Base-by-base conservation (phyloP, 2,329 filamentous ascomycete genomes). In the Teratosphaeria destructans region DNA sequence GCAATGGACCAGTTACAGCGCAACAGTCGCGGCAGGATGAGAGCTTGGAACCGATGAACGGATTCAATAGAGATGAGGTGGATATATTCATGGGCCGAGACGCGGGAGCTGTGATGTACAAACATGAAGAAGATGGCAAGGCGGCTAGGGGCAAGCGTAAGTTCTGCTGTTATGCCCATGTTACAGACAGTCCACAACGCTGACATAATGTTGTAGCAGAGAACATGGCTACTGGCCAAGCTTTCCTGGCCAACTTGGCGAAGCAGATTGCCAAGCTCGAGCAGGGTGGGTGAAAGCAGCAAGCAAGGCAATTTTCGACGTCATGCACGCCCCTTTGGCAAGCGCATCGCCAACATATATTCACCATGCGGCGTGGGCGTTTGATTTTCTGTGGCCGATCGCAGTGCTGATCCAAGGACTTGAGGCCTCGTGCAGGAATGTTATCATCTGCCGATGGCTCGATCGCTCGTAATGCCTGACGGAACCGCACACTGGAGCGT, bases 241-340 rank as follows among this genome's bases (percentile, higher is more conserved):
- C 75, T 61, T 78, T 79, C 68, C 76, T 77, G 66, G 71, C 70
- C 23, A 73, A 76, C 60, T 71, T 79, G 55, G 74, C 74, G 64
- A 78, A 78, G 73, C 75, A 78, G 67, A 67, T 78, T 27, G 70
- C 68, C 10, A 69, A 64, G 35, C 65, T 77, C 56, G 74, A 77
- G 61, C 63, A 61, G 26, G 66, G 67, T 27, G 67, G 66, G 7
- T 69, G 64, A 67, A 19, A 10, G 6, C 16, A 23, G 19, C 43
- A 49, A 23, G n/a, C 43, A n/a, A 49, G n/a, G 43, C 16, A 23
- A 19, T 19, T 39, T 16, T 7, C 19, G 8, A 19, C n/a, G 43
- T n/a, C 16, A n/a, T 23, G 43, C 19, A 23, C 16, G n/a, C 3
- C 16, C 8, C n/a, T 10, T 10, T 49, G n/a, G 37, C 11, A 43